Evolutionary conservation across 2,329 filamentous ascomycete species (phyloP).

Genomic region (Rasamsonia emersonii): DNA sequence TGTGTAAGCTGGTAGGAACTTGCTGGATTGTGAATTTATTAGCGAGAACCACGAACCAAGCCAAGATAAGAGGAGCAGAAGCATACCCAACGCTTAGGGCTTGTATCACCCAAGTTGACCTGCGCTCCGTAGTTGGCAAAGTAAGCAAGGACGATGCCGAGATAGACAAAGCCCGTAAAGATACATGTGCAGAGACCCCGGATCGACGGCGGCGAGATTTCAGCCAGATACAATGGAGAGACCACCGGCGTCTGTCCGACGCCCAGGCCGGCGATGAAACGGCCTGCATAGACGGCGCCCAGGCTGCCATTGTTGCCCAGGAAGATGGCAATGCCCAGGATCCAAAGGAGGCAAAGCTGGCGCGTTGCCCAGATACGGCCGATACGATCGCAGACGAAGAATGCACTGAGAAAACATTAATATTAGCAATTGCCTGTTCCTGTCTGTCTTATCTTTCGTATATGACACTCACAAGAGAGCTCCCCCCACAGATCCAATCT

Average conservation of each 20-base stretch:
- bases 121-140: constrained; percentile 62
- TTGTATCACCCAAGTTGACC: constrained; percentile 40
- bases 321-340: constrained; percentile 35
- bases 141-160: constrained; percentile 71
- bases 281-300: constrained; percentile 34
- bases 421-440: constrained; percentile 1
- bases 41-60: neutral
- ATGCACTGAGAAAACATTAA: constrained; percentile 33
- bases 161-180: constrained; percentile 63
- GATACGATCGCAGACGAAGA: constrained; percentile 41
- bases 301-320: constrained; percentile 31
- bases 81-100: constrained; percentile 41
- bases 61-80: neutral
- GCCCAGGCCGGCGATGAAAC: constrained; percentile 37
- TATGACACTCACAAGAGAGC: constrained; percentile 49
- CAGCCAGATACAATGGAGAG: constrained; percentile 61
- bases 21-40: constrained; percentile 21
- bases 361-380: constrained; percentile 33
- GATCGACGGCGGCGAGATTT: constrained; percentile 60
- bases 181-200: constrained; percentile 66
- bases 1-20: constrained; percentile 64
- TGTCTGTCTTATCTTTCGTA: neutral
- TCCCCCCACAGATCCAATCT: constrained; percentile 66
- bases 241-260: constrained; percentile 37
- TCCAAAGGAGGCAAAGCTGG: constrained; percentile 35